phyloP scores from a whole-genome alignment of 2,329 filamentous ascomycete genomes.

The Apiospora malaysiana region DNA sequence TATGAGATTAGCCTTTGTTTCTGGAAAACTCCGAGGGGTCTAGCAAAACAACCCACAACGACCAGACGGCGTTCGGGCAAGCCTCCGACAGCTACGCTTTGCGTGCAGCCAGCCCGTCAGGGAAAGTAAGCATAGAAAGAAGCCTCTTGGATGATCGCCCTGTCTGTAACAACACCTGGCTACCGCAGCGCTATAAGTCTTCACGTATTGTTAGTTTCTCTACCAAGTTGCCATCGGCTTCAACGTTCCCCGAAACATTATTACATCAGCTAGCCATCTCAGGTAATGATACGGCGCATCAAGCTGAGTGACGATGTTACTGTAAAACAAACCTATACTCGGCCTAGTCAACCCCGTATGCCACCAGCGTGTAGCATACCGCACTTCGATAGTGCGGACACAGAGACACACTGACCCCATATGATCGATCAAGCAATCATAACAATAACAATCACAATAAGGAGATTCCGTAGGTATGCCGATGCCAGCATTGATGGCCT shows the following conservation, averaged over 20 bases:
- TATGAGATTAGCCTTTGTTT: conserved; percentile 37
- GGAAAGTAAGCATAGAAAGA: conserved; percentile 11
- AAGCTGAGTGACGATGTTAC: neutral
- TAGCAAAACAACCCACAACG: conserved; percentile 18
- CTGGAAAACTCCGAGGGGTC: conserved; percentile 26
- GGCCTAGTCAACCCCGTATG: neutral
- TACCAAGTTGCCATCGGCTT: neutral
- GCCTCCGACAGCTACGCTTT: neutral
- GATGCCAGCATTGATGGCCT: neutral
- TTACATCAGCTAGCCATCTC: conserved; percentile 3
- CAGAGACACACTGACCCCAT: neutral
- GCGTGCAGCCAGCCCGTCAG: neutral
- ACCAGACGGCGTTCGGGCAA: neutral
- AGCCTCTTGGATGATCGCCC: conserved; percentile 6
- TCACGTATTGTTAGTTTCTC: neutral
- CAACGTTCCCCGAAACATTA: conserved; percentile 2
- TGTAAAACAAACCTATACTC: neutral
- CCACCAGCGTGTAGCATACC: too few species aligned
- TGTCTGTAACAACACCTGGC: conserved; percentile 4
- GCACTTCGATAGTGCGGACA: too few species aligned
- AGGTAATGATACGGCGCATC: neutral
- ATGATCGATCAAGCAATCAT: neutral
- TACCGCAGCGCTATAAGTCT: neutral
- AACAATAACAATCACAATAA: neutral
- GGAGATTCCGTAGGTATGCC: neutral